A percentile compares a stretch with the other conserved stretches of the same genome.
phyloP scores from a whole-genome alignment of 2,329 filamentous ascomycete genomes.

The Periconia digitata region DNA sequence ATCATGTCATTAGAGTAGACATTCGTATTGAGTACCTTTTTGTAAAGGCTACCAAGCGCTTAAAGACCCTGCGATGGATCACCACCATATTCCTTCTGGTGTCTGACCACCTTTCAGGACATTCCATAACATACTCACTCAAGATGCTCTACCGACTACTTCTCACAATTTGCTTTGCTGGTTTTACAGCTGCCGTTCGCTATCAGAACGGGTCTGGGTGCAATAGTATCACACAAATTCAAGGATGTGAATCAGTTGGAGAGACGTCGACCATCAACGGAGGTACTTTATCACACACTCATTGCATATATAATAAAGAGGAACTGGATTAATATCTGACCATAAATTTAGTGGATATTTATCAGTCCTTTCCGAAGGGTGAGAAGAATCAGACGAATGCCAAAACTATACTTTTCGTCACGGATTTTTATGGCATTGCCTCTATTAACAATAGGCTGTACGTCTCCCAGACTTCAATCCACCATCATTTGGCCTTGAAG shows the following conservation, averaged over 20 bases:
- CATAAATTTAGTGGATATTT: constrained; percentile 14
- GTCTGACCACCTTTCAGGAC: no score
- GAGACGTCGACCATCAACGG: constrained; percentile 26
- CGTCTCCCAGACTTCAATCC: neutral
- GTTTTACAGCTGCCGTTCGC: neutral
- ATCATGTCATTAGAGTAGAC: no score
- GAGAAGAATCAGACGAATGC: constrained; percentile 2
- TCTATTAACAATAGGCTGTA: constrained; percentile 36
- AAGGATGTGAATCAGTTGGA: constrained; percentile 10
- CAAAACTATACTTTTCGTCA: constrained; percentile 33
- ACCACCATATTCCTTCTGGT: no score
- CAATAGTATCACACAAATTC: neutral
- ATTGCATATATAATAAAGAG: neutral
- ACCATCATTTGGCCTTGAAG: neutral
- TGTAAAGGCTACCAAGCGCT: no score
- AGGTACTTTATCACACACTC: constrained; percentile 17
- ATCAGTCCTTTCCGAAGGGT: constrained; percentile 15
- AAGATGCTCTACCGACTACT: neutral
- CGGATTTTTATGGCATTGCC: constrained; percentile 38
- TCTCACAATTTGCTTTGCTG: neutral
- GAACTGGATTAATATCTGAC: neutral
- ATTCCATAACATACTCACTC: neutral
- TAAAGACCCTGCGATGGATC: no score
- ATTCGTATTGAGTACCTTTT: no score
- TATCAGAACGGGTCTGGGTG: neutral